phyloP scores from a whole-genome alignment of 2,329 filamentous ascomycete genomes.

The Penicillium sp. region DNA sequence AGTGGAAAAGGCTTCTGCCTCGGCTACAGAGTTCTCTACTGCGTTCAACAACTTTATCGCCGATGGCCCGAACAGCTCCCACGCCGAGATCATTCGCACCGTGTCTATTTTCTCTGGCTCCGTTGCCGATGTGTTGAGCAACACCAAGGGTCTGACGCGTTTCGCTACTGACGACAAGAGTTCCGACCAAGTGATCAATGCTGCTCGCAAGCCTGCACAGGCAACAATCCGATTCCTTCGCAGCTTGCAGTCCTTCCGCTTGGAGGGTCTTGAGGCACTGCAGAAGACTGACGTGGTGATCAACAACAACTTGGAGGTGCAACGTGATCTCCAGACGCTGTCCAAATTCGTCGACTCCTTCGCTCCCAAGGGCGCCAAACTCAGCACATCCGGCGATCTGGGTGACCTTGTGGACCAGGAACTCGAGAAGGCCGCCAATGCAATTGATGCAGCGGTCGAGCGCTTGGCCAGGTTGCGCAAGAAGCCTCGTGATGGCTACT shows the following conservation, averaged over 20 bases:
- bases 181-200: conserved; percentile 76
- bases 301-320: conserved; percentile 93
- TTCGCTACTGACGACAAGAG: conserved; percentile 96
- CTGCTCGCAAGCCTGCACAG: conserved; percentile 77
- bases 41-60: conserved; percentile 98
- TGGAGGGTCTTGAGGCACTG: conserved; percentile 83
- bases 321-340: conserved; percentile 86
- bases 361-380: conserved; percentile 78
- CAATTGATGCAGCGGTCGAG: conserved; percentile 86
- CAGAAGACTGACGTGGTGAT: conserved; percentile 97
- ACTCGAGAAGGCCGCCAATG: conserved; percentile 87
- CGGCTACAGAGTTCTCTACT: conserved; percentile 94
- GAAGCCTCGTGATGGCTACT: conserved; percentile 93
- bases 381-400: conserved; percentile 75
- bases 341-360: conserved; percentile 92
- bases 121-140: conserved; percentile 88
- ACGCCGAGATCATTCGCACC: conserved; percentile 87
- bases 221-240: conserved; percentile 94
- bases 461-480: conserved; percentile 88
- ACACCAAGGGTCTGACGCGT: conserved; percentile 90
- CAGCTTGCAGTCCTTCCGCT: conserved; percentile 83
- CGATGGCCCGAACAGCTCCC: conserved; percentile 85
- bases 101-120: conserved; percentile 87
- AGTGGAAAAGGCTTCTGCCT: conserved; percentile 92
- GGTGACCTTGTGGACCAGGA: conserved; percentile 91